These are phyloP conservation scores for Cryptosporidium parvum DNA, from an alignment of 169 alveolate species.

Conservation along the genomic window DNA sequence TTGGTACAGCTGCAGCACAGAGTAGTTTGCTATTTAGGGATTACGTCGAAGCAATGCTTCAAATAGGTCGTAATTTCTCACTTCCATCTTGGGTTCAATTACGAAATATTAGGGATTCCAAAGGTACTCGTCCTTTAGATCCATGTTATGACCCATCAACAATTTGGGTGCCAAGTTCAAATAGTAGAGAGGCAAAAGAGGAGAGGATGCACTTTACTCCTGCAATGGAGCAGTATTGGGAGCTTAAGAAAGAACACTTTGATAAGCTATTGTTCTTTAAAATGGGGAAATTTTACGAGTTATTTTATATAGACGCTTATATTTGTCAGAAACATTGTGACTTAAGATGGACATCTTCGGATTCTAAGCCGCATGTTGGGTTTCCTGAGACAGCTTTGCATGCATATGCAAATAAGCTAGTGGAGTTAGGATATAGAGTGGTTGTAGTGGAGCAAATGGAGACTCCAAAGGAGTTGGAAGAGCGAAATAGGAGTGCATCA, in stretches of 20 bases:
- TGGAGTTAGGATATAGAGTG: constrained; percentile 94
- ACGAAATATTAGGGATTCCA: constrained; percentile 86
- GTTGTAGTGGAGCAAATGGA: constrained; percentile 99
- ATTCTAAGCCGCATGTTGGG: constrained; percentile 97
- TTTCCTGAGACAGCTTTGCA: constrained; percentile 98
- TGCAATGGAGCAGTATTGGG: constrained; percentile 98
- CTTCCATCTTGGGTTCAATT: constrained; percentile 83
- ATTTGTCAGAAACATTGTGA: constrained; percentile 93
- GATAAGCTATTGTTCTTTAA: constrained; percentile 97
- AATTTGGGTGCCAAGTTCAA: constrained; percentile 92
- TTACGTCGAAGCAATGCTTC: constrained; percentile 58
- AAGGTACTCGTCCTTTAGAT: constrained; percentile 89
- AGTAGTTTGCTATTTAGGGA: constrained; percentile 61
- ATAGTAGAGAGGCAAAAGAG: constrained; percentile 86
- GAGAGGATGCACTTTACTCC: constrained; percentile 92
- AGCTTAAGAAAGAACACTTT: constrained; percentile 92
- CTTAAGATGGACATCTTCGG: constrained; percentile 98
- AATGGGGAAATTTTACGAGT: constrained; percentile 95
- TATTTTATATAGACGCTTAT: constrained; percentile 95
- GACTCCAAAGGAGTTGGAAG: constrained; percentile 95
- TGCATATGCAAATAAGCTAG: constrained; percentile 91
- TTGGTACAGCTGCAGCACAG: constrained; percentile 76
- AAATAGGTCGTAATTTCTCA: constrained; percentile 46
- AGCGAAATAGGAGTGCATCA: constrained; percentile 84
- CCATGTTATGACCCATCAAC: constrained; percentile 93